phyloP scores from a whole-genome alignment of 306 rosid species.

The Cucumis hystrix region DNA sequence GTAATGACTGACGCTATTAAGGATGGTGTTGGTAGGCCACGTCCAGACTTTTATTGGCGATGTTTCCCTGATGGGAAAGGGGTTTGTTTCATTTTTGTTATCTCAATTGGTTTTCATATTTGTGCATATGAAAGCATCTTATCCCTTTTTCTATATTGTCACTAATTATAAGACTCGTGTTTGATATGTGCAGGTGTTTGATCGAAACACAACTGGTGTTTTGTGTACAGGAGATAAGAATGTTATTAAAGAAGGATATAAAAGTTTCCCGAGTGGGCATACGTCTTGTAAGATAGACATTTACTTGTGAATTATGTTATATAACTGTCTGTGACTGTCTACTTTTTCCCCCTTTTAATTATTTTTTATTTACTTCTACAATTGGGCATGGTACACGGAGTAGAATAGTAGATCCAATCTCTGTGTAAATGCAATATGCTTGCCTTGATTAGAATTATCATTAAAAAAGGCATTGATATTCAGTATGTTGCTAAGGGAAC shows the following conservation, averaged over 20 bases:
- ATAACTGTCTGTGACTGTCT: background rate
- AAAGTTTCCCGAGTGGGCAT: slow-evolving; percentile 97
- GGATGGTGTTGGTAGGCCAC: slow-evolving; percentile 89
- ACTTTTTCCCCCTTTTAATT: background rate
- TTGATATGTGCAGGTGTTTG: slow-evolving; percentile 46
- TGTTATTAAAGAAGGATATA: slow-evolving; percentile 83
- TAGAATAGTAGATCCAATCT: background rate
- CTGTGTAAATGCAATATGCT: background rate
- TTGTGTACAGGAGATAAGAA: slow-evolving; percentile 49
- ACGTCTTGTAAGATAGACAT: slow-evolving; percentile 71
- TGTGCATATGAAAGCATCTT: background rate
- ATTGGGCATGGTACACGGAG: background rate
- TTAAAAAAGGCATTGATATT: background rate
- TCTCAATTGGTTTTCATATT: slow-evolving; percentile 1
- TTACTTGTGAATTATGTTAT: background rate
- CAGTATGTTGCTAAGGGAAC: background rate
- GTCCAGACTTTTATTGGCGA: slow-evolving; percentile 97
- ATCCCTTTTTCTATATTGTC: background rate
- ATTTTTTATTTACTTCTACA: background rate
- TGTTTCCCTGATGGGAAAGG: slow-evolving; percentile 85
- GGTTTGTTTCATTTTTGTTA: slow-evolving; percentile 23
- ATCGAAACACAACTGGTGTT: slow-evolving; percentile 41
- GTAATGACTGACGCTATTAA: slow-evolving; percentile 85
- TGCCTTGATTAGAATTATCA: background rate
- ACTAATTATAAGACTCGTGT: slow-evolving; percentile 7